These are phyloP conservation scores for Gastrodia elata DNA, from an alignment of 106 monocot genomes.

Conservation along the genomic window DNA sequence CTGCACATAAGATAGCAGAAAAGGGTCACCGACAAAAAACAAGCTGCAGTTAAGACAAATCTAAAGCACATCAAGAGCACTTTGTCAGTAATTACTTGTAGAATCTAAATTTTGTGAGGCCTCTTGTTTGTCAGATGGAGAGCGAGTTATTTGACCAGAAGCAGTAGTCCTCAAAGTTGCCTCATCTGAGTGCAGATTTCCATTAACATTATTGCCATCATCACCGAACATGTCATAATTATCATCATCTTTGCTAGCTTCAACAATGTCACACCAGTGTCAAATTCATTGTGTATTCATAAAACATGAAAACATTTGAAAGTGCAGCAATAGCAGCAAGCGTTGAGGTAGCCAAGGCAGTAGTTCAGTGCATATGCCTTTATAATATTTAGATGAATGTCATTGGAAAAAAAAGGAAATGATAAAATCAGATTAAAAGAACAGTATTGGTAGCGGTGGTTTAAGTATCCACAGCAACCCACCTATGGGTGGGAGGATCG, in stretches of 20 bases:
- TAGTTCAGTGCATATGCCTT: neutral
- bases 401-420: neutral
- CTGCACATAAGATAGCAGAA: slow-evolving; percentile 15
- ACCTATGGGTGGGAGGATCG: neutral
- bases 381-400: neutral
- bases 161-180: slow-evolving; percentile 3
- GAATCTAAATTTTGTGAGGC: slow-evolving; percentile 7
- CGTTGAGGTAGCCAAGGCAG: neutral
- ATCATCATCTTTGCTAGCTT: slow-evolving; percentile 32
- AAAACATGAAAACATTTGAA: neutral
- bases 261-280: slow-evolving; percentile 1
- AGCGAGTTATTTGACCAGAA: slow-evolving; percentile 14
- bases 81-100: slow-evolving; percentile 21
- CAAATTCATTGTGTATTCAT: neutral
- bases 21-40: neutral
- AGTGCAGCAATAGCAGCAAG: neutral
- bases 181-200: slow-evolving; percentile 19
- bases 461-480: neutral
- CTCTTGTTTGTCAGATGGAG: slow-evolving; percentile 18
- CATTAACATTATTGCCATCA: slow-evolving; percentile 41
- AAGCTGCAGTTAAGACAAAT: neutral
- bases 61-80: neutral
- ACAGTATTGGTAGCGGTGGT: neutral
- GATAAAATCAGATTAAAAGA: neutral
- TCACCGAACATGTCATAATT: slow-evolving; percentile 87